These are phyloP conservation scores for Pyrenula aspistea DNA, from an alignment of 495 filamentous ascomycete genomes.

Conservation along the genomic window DNA sequence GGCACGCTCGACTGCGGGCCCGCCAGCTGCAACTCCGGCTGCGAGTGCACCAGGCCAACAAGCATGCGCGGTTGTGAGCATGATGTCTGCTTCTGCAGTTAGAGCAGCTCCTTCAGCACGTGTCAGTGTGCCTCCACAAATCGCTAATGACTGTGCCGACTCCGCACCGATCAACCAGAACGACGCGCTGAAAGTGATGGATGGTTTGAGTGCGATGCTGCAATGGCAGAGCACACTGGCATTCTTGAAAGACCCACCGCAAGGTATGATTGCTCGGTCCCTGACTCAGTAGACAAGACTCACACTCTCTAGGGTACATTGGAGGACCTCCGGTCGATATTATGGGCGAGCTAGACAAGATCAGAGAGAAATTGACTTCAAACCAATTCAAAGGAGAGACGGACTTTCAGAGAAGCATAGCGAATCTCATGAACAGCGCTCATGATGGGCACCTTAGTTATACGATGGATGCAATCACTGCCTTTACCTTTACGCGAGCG, in stretches of 20 bases:
- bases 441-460: not conserved
- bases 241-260: not conserved
- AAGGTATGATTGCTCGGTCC: not conserved
- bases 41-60: not conserved
- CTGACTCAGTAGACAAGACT: not conserved
- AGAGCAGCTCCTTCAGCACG: not conserved
- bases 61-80: not conserved
- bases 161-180: not conserved
- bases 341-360: not conserved
- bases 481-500: slow-evolving; percentile 33
- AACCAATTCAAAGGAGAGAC: not conserved
- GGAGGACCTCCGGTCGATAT: not conserved
- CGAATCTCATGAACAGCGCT: not conserved
- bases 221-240: not conserved
- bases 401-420: not conserved
- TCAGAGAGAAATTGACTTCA: not conserved
- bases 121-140: not conserved
- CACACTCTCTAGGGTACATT: not conserved
- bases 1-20: not conserved
- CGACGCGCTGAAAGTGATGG: not conserved
- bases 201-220: not conserved
- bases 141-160: not conserved
- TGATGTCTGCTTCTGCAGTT: not conserved
- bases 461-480: slow-evolving; percentile 25
- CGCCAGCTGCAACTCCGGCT: not conserved